Base-by-base conservation (phyloP, 192 early-diverging fungal genomes). In the Tieghemiomyces parasiticus region DNA sequence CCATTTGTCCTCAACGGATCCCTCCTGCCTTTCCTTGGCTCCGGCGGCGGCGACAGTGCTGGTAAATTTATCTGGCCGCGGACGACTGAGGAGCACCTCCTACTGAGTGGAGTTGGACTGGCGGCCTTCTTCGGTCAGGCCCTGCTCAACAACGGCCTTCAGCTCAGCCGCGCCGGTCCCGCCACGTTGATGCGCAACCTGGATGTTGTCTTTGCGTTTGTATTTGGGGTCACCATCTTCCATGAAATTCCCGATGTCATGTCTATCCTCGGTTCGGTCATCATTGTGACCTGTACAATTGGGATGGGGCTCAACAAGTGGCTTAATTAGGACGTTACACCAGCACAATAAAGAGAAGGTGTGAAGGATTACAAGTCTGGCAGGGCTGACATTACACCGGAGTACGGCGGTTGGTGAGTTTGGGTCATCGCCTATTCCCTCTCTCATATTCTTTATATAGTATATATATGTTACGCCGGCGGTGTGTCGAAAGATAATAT, bases 151-250 rank as follows among this genome's bases (percentile, higher is more conserved):
- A 68, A 72, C 49, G 86, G 86, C 58, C 54, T 91, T 59, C 89
- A 91, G 72, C 50, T 88, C 61, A 81, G 82, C 9, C 78, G 79
- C 12, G 72, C 85, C 16, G 87, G 87, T 0, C 83, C 83, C 0
- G 85, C 76, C 14, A 80, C 83, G n/a, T 51, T 91, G 69, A 85
- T 89, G 81, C 77, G 89, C 44, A 88, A 84, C 70, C 70, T 85
- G 48, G 87, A 91, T 60, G 78, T 91, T 34, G 84, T 88, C 2
- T 87, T 88, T 74, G 83, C 87, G 19, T 88, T 88, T 69, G 48
- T 83, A 20, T 78, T 89, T 67, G 83, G 86, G 24, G 74, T 86
- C 31, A 61, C 73, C 2, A 59, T 91, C 49, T 82, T 89, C 59
- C 73, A 74, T 53, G 86, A 91, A 62, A 58, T 75, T 2, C 85